Evolutionary conservation across 768 basidiomycete species (phyloP).

Genomic region (Tulasnella sp.): DNA sequence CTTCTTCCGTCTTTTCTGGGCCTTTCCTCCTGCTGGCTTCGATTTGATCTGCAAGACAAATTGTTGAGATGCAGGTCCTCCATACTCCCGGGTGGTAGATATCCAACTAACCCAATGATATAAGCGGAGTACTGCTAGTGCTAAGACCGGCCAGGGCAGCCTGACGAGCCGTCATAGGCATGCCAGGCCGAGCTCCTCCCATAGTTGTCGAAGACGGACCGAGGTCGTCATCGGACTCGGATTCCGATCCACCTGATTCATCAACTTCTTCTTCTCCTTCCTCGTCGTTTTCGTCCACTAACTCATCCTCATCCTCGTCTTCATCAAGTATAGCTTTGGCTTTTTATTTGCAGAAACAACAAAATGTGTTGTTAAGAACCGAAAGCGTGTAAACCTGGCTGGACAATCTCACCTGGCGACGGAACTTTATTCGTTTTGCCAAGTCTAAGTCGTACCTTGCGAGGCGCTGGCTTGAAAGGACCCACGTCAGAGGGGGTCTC

Average conservation of each 20-base stretch:
- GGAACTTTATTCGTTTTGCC: background rate
- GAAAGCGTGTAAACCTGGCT: background rate
- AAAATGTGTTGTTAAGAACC: background rate
- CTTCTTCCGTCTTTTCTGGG: constrained; percentile 24
- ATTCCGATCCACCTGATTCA: constrained; percentile 14
- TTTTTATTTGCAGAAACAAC: background rate
- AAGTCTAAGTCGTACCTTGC: constrained; percentile 19
- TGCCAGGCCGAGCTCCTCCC: background rate
- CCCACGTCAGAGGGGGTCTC: constrained; percentile 25
- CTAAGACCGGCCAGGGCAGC: constrained; percentile 24
- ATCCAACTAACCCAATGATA: constrained; percentile 21
- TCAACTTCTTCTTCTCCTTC: constrained; percentile 10
- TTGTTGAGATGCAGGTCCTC: background rate
- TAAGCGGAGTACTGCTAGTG: background rate
- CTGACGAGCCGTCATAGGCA: constrained; percentile 26
- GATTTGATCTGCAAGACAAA: constrained; percentile 15
- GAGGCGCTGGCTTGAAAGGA: constrained; percentile 1
- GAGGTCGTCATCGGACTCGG: background rate
- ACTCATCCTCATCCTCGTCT: constrained; percentile 17
- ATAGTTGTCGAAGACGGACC: background rate
- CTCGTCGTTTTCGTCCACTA: constrained; percentile 16
- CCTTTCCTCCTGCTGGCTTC: constrained; percentile 12
- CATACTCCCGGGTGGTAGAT: background rate
- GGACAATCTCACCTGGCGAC: background rate
- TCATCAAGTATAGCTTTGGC: background rate